Percentiles rank a stretch among this genome's conserved stretches.
Evolutionary conservation across 2,329 filamentous ascomycete genomes (phyloP).

Genomic region (Juglanconis sp.): DNA sequence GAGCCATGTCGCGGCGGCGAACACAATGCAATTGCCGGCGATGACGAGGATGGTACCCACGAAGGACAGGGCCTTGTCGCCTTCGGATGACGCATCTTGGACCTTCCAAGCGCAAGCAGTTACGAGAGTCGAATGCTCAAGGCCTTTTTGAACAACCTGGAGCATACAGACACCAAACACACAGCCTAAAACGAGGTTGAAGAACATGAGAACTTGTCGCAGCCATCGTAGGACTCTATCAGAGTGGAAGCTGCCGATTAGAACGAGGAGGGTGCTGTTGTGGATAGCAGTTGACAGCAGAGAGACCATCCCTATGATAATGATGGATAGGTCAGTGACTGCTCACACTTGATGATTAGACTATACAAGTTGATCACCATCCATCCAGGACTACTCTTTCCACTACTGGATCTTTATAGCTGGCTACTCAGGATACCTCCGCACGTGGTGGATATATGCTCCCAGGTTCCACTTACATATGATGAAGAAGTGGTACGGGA

Average conservation of each 20-base stretch:
- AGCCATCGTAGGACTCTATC: constrained; percentile 67
- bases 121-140: constrained; percentile 46
- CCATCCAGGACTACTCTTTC: too few species aligned
- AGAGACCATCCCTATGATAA: constrained; percentile 63
- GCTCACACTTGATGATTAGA: neutral
- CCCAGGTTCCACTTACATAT: constrained; percentile 45
- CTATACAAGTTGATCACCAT: too few species aligned
- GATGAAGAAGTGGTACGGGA: constrained; percentile 69
- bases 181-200: constrained; percentile 58
- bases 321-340: constrained; percentile 53
- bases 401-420: too few species aligned
- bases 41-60: constrained; percentile 61
- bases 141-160: constrained; percentile 48
- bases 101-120: constrained; percentile 58
- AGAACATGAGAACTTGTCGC: constrained; percentile 62
- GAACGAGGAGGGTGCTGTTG: constrained; percentile 60
- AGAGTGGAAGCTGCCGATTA: constrained; percentile 63
- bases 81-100: constrained; percentile 32
- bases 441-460: neutral
- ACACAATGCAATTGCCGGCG: constrained; percentile 55
- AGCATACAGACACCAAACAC: constrained; percentile 56
- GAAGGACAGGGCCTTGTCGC: constrained; percentile 46
- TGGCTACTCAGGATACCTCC: too few species aligned
- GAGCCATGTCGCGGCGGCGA: constrained; percentile 61
- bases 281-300: constrained; percentile 64